Percentiles rank a stretch among this genome's conserved stretches.
phyloP scores from a whole-genome alignment of 2,329 filamentous ascomycete genomes.

The Claviceps pazoutovae region DNA sequence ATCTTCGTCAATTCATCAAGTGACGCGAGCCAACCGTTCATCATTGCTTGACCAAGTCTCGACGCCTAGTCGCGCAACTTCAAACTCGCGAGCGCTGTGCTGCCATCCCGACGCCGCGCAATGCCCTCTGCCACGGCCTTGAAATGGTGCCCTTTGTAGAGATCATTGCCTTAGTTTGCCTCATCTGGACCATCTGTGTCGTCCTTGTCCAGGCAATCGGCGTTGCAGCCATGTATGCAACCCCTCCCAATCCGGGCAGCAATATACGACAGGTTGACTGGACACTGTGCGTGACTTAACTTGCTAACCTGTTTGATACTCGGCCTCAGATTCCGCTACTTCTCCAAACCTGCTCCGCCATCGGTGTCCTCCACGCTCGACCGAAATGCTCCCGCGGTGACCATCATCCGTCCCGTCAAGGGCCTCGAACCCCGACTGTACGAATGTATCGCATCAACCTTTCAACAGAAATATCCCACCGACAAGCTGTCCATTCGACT shows the following conservation, averaged over 20 bases:
- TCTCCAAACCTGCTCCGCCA: slow-evolving; percentile 33
- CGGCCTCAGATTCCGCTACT: slow-evolving; percentile 33
- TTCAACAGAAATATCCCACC: slow-evolving; percentile 66
- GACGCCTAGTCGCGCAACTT: no score
- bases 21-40: no score
- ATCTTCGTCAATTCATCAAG: no score
- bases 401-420: slow-evolving; percentile 85
- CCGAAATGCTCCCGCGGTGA: slow-evolving; percentile 59
- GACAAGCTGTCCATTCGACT: slow-evolving; percentile 68
- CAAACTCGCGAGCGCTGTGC: no score
- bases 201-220: slow-evolving; percentile 42
- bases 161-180: slow-evolving; percentile 30
- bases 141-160: slow-evolving; percentile 20
- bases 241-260: not conserved
- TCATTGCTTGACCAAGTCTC: no score
- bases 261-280: not conserved
- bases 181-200: slow-evolving; percentile 39
- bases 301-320: not conserved
- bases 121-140: slow-evolving; percentile 4
- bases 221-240: slow-evolving; percentile 37
- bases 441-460: slow-evolving; percentile 79
- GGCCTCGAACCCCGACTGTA: slow-evolving; percentile 82
- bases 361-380: slow-evolving; percentile 37
- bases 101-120: not conserved
- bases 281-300: no score